Conservation (phyloP, 306 rosid genomes). For the Boehmeria nivea region DNA sequence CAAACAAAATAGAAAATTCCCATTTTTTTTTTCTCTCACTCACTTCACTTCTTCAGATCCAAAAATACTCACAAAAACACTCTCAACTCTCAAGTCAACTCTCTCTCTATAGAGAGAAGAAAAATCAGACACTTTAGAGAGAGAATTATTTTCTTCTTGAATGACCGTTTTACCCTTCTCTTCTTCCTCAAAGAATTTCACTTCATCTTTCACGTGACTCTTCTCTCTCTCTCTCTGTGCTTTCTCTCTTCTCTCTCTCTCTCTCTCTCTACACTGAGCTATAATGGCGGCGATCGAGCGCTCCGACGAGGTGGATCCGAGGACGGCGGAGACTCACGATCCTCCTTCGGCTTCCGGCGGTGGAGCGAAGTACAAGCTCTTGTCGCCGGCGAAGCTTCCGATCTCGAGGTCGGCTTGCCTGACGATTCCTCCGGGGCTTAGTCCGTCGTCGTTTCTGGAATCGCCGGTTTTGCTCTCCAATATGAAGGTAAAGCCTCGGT, state of each 20-base stretch:
- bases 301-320: slow-evolving; percentile 31
- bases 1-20: background rate
- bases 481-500: slow-evolving; percentile 57
- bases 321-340: slow-evolving; percentile 10
- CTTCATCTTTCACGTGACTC: slow-evolving; percentile 8
- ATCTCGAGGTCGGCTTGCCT: slow-evolving; percentile 84
- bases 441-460: slow-evolving; percentile 84
- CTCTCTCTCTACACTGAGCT: slow-evolving; percentile 24
- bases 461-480: slow-evolving; percentile 84
- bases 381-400: slow-evolving; percentile 97
- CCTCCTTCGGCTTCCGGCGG: slow-evolving; percentile 18
- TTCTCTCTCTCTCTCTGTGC: slow-evolving; percentile 3
- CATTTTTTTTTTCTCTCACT: too few relatives aligned
- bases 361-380: slow-evolving; percentile 74
- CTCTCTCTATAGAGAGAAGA: slow-evolving; percentile 10
- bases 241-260: background rate
- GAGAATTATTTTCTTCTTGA: background rate
- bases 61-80: too few relatives aligned
- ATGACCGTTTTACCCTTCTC: slow-evolving; percentile 51
- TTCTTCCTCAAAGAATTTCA: slow-evolving; percentile 2
- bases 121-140: background rate
- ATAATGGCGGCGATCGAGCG: slow-evolving; percentile 41
- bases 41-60: too few relatives aligned
- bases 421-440: slow-evolving; percentile 76
- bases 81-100: slow-evolving; percentile 48